Base-by-base conservation (phyloP, 148 eudicot species). In the Amaranthus hypochondriacus region DNA sequence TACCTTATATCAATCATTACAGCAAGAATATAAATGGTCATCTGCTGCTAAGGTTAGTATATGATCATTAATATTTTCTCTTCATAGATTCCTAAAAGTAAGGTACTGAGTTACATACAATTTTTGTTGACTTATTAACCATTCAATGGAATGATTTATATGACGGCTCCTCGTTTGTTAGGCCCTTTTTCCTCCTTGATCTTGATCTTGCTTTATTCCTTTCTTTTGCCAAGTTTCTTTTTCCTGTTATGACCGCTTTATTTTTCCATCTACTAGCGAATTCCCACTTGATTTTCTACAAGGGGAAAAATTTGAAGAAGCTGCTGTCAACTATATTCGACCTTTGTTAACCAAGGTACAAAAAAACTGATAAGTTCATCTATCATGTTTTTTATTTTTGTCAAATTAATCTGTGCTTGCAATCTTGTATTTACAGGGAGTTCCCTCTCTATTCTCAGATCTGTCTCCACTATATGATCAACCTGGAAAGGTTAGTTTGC, bases 381-480 rank as follows among this genome's bases (percentile, higher is more conserved):
- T 15, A 51, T 68, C 74, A 28, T 73, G 66, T 66, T 66, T 10
- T 2, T 12, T 53, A 42, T n/a, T 47, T 68, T 77, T 9, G 67
- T 69, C 68, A 15, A 39, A 60, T 39, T 28, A 54, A 47, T 76
- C 70, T 54, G 49, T 70, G 68, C 66, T 79, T 68, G 71, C 48
- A 7, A n/a, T 80, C 62, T 76, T 76, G 51, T 81, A 58, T 66
- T 63, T 82, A 67, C 82, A 96, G 99, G 99, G 99, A 55, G 91
- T 96, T 75, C 99, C 99, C 54, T 96, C 99, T 56, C 82, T 96
- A 60, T 96, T 96, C 77, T 92, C 99, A 18, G 99, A 96, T 85
- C 89, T 96, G 56, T 96, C 97, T 86, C 96, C 97, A 48, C 78
- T 92, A 77, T 96, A 96, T 78, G 90, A 96, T 82, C 94, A 90